phyloP scores from a whole-genome alignment of 257 asterid genomes.

The Ocimum tenuiflorum region DNA sequence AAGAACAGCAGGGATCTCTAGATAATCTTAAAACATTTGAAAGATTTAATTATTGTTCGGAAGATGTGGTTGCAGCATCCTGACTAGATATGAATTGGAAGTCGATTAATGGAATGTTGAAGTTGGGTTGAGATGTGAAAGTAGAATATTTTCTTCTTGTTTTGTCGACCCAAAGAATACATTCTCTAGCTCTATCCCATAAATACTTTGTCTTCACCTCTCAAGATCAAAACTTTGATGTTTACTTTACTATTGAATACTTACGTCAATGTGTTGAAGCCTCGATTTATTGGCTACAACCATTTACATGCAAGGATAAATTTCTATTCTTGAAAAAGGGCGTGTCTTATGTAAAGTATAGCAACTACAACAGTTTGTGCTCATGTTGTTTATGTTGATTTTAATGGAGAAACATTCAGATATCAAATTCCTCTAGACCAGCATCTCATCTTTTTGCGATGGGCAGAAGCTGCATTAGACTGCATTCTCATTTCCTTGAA shows the following conservation, averaged over 20 bases:
- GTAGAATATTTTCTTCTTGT: not conserved
- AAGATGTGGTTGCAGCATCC: not conserved
- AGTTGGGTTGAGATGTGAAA: not conserved
- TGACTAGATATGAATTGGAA: conserved; percentile 2
- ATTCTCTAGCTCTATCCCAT: not conserved
- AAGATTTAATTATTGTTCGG: not conserved
- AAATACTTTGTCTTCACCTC: not conserved
- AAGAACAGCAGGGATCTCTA: not conserved
- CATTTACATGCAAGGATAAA: not conserved
- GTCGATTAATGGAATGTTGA: not conserved
- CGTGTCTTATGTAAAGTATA: not conserved
- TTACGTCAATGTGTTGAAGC: too few species aligned
- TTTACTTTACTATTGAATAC: not conserved
- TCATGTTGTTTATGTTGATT: not conserved
- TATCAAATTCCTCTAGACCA: not conserved
- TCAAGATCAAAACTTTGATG: not conserved
- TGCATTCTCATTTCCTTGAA: not conserved
- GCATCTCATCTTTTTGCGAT: not conserved
- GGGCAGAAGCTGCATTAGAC: not conserved
- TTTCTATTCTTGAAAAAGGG: not conserved
- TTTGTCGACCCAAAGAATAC: not conserved
- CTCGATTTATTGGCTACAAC: too few species aligned
- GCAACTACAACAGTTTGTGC: not conserved
- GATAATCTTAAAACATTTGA: not conserved
- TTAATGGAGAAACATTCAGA: not conserved